A percentile compares a stretch with the other conserved stretches of the same genome.
Conservation (phyloP, 2,329 filamentous ascomycete species). For the Exutisphaerella laricina region DNA sequence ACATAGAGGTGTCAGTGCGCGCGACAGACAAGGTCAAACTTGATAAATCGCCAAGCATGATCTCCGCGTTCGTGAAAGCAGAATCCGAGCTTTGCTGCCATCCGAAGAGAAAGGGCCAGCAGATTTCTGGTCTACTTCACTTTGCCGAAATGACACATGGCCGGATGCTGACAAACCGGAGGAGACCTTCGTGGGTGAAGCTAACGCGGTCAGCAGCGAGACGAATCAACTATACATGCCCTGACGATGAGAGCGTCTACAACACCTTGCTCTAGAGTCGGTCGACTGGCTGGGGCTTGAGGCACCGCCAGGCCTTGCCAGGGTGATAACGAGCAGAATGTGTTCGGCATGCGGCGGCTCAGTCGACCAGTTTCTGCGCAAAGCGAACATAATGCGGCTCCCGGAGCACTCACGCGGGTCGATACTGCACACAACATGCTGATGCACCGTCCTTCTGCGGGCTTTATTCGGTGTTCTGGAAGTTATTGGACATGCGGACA, state of each 20-base stretch:
- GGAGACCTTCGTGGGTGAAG: neutral
- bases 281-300: constrained; percentile 2
- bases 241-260: constrained; percentile 12
- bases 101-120: constrained; percentile 36
- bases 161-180: constrained; percentile 32
- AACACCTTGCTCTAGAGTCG: constrained; percentile 21
- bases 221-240: neutral
- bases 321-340: constrained; percentile 4
- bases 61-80: constrained; percentile 23
- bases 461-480: too few relatives aligned
- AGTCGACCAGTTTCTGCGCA: constrained; percentile 1
- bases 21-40: constrained; percentile 4
- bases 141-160: constrained; percentile 50
- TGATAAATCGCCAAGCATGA: constrained; percentile 25
- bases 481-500: too few relatives aligned
- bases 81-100: constrained; percentile 3
- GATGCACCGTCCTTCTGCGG: constrained; percentile 9
- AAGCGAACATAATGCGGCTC: neutral
- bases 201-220: neutral
- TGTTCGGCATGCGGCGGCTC: constrained; percentile 5
- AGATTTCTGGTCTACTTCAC: constrained; percentile 46
- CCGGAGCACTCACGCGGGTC: neutral
- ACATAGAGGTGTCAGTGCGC: constrained; percentile 37
- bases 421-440: constrained; percentile 17
- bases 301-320: neutral